Percentiles rank a stretch among this genome's conserved stretches.
Conservation (phyloP, 2,329 filamentous ascomycete genomes). For the Aphanocladium album region DNA sequence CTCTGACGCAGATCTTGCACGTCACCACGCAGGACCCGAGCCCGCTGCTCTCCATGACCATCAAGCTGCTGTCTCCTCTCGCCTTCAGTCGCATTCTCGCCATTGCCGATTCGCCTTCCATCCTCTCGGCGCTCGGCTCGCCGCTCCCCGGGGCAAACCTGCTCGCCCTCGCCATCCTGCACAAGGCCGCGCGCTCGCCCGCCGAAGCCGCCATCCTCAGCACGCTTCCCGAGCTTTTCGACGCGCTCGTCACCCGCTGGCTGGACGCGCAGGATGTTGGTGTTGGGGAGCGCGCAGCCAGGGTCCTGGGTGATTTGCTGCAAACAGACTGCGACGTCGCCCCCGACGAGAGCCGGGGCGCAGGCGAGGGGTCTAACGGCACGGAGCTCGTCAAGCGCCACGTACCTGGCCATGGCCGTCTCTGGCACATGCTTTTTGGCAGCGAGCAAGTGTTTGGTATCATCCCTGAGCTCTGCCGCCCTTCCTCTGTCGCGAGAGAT, state of each 20-base stretch:
- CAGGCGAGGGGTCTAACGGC: slow-evolving; percentile 19
- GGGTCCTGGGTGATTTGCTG: slow-evolving; percentile 48
- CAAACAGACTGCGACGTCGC: slow-evolving; percentile 47
- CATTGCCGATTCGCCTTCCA: slow-evolving; percentile 45
- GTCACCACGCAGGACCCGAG: slow-evolving; percentile 46
- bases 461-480: slow-evolving; percentile 33
- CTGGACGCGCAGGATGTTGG: slow-evolving; percentile 13
- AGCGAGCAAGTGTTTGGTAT: slow-evolving; percentile 39
- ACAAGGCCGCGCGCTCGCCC: slow-evolving; percentile 47
- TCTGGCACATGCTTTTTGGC: slow-evolving; percentile 51
- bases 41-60: slow-evolving; percentile 46
- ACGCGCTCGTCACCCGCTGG: slow-evolving; percentile 45
- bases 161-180: slow-evolving; percentile 51
- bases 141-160: slow-evolving; percentile 52
- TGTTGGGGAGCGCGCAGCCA: slow-evolving; percentile 42
- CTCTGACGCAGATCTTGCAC: slow-evolving; percentile 48
- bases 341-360: slow-evolving; percentile 19
- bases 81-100: slow-evolving; percentile 46
- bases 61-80: slow-evolving; percentile 52
- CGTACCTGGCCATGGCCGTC: slow-evolving; percentile 42
- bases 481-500: slow-evolving; percentile 22
- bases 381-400: slow-evolving; percentile 34
- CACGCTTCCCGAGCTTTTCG: slow-evolving; percentile 43
- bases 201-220: slow-evolving; percentile 47
- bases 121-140: slow-evolving; percentile 49